Evolutionary conservation across 2,329 filamentous ascomycete species (phyloP).

Genomic region (Trichoderma koningii): DNA sequence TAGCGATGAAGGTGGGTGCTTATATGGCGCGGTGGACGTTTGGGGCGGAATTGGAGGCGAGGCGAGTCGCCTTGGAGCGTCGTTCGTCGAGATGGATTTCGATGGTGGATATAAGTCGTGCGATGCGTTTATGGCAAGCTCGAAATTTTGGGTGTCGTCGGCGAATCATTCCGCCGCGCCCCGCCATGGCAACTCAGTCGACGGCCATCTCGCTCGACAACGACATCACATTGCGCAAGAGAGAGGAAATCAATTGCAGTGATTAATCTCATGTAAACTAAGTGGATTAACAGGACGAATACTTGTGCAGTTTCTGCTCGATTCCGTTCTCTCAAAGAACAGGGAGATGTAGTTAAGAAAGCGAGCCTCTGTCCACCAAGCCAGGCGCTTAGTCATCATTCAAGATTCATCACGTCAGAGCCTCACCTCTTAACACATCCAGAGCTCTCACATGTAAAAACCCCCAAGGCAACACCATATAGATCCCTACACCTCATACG

Average conservation of each 20-base stretch:
- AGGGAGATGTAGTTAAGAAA: not conserved
- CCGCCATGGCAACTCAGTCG: not conserved
- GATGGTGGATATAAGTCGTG: constrained; percentile 9
- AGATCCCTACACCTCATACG: not conserved
- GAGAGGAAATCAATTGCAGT: not conserved
- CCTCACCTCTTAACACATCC: not conserved
- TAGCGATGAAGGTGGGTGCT: not conserved
- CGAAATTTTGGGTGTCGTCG: constrained; percentile 26
- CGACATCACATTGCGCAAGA: not conserved
- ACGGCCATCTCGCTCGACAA: not conserved
- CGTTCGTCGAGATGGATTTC: not conserved
- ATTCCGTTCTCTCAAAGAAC: too few species aligned
- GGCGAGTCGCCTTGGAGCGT: not conserved
- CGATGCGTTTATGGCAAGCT: not conserved
- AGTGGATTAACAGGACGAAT: too few species aligned
- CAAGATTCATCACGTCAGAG: constrained; percentile 17
- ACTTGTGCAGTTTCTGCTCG: too few species aligned
- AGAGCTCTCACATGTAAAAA: not conserved
- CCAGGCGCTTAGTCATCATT: constrained; percentile 1
- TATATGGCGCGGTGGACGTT: not conserved
- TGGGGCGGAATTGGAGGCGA: not conserved
- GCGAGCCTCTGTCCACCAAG: not conserved
- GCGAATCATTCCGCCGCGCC: constrained; percentile 26
- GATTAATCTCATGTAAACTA: too few species aligned
- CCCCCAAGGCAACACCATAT: not conserved